Percentiles rank a stretch among this genome's conserved stretches.
Conservation (phyloP, 441 rosid species). For the Kokia cookei region DNA sequence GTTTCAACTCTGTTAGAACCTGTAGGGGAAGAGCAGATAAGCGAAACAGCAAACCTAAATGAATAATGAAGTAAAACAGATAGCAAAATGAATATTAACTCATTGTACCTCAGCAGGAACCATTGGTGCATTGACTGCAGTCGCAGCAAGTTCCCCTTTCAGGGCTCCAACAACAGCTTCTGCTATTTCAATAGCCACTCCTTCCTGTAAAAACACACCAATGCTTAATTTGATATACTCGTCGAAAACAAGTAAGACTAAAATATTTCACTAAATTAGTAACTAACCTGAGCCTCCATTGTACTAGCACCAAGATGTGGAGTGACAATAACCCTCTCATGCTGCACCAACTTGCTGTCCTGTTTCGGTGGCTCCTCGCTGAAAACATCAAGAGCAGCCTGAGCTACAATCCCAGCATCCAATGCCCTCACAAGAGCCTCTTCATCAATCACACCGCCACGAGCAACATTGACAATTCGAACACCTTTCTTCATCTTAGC, state of each 20-base stretch:
- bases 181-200: conserved; percentile 94
- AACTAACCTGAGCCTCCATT: conserved; percentile 80
- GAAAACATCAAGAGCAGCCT: conserved; percentile 98
- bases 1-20: conserved; percentile 84
- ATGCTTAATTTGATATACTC: not conserved
- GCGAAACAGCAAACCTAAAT: not conserved
- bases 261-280: not conserved
- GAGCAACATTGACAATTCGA: conserved; percentile 85
- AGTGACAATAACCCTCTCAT: conserved; percentile 77
- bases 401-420: conserved; percentile 84
- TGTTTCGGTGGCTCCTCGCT: conserved; percentile 70
- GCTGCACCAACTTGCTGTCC: conserved; percentile 81
- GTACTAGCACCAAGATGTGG: conserved; percentile 99
- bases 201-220: conserved; percentile 53
- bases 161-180: conserved; percentile 97
- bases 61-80: not conserved
- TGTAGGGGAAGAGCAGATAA: conserved; percentile 11
- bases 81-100: not conserved
- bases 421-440: conserved; percentile 87
- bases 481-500: conserved; percentile 96
- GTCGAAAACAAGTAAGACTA: not conserved
- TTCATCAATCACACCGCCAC: conserved; percentile 97
- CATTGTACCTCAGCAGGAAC: conserved; percentile 76
- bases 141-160: conserved; percentile 91
- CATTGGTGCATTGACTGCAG: conserved; percentile 99